Evolutionary conservation across 495 filamentous ascomycete species (phyloP), one percentile per base, ranked within the genome.

Genomic region (Xylaria longipes): DNA sequence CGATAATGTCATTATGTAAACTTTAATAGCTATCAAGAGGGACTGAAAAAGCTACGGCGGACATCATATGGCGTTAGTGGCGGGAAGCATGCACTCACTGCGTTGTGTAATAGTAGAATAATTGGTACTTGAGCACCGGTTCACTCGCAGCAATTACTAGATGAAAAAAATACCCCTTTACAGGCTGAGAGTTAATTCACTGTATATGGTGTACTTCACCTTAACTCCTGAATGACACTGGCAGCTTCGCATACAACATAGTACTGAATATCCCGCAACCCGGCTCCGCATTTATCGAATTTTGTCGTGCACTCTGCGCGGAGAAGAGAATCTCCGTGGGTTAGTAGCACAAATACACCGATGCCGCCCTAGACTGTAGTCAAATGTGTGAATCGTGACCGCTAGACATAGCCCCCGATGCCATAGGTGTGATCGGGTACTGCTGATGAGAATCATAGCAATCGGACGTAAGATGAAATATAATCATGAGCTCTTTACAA

Each of bases 1-100:
- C 15, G 86, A 89, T 63, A 79, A 74, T 56, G 75, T 79, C 33
- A 79, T 79, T 65, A 35, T 79, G 64, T 79, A 68, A 65, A 66
- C 31, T 58, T n/a, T 54, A 39, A 37, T 52, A 25, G 43, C 54
- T 50, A 56, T 41, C 35, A 71, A 46, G 45, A 25, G 61, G 45
- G 22, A 22, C 35, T 14, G n/a, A 45, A 65, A 65, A 41, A 52
- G 27, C 3, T 33, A 39, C 39, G 27, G 69, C 33, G 46, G 69
- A 46, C 25, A 70, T 70, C 29, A 52, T 52, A 65, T 52, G 69
- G 69, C 69, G 69, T 71, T 71, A 25, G 35, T 39, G 31, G 52
- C 27, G 60, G 60, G 50, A 56, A 54, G 35, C 69, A 65, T 43
- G 45, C 69, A 65, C 20, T 50, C 69, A 65, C 20, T 50, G 27